Evolutionary conservation across 2,329 filamentous ascomycete species (phyloP).

Genomic region (Aspergillus ustus): DNA sequence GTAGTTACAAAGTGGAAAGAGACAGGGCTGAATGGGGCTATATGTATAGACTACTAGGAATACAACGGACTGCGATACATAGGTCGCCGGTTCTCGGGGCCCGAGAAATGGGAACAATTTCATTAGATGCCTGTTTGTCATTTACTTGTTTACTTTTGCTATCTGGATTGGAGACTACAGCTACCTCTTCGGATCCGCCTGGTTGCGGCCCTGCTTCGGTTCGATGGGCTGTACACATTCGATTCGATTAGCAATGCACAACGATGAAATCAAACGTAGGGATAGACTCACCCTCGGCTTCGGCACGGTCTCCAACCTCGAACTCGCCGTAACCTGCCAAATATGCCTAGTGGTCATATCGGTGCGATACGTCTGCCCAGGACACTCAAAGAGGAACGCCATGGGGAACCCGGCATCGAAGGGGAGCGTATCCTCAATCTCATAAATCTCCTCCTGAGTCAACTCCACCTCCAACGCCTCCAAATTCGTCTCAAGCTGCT

Average conservation of each 20-base stretch:
- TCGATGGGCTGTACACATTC: not conserved
- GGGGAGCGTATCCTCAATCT: not conserved
- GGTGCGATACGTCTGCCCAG: not conserved
- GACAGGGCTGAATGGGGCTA: too few relatives aligned
- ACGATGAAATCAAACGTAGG: not conserved
- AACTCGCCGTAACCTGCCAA: constrained; percentile 4
- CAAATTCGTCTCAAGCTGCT: constrained; percentile 72
- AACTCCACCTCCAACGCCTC: constrained; percentile 66
- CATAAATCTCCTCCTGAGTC: constrained; percentile 60
- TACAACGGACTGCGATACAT: too few relatives aligned
- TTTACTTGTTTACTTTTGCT: too few relatives aligned
- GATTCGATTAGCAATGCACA: too few relatives aligned
- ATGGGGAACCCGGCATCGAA: constrained; percentile 9
- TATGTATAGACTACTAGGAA: too few relatives aligned
- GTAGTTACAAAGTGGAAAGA: not conserved
- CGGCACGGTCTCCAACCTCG: not conserved
- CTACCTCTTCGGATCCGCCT: constrained; percentile 3
- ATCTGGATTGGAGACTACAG: too few relatives aligned
- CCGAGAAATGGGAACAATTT: too few relatives aligned
- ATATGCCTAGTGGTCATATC: constrained; percentile 5
- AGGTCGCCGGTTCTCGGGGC: too few relatives aligned
- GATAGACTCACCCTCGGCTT: not conserved
- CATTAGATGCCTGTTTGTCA: too few relatives aligned
- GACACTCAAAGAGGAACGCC: not conserved
- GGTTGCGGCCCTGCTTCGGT: constrained; percentile 2